Conservation (phyloP, 345 rosid species). For the Carallia brachiata region DNA sequence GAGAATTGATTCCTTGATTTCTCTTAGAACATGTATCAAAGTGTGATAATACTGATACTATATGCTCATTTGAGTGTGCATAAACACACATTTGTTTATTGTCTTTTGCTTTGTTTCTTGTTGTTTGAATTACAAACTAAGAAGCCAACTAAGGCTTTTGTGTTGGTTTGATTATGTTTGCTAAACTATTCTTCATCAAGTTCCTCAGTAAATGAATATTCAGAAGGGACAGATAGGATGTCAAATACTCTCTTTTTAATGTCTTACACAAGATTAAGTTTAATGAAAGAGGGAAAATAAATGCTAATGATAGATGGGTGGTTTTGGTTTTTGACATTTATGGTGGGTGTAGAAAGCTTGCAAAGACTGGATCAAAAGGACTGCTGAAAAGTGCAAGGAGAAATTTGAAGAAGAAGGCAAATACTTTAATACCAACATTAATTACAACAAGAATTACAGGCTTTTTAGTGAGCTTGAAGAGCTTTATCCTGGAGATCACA, state of each 20-base stretch:
- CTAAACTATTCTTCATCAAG: too few species aligned
- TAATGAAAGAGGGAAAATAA: conserved; percentile 18
- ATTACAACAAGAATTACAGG: conserved; percentile 19
- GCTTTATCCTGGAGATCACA: conserved; percentile 32
- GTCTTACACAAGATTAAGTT: not conserved
- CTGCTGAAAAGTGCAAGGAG: conserved; percentile 83
- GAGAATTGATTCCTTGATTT: conserved; percentile 79
- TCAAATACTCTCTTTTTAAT: conserved; percentile 7
- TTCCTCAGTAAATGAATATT: not conserved
- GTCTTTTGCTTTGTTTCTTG: not conserved
- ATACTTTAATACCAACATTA: conserved; percentile 42
- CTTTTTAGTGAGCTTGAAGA: conserved; percentile 65
- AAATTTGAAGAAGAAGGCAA: conserved; percentile 89
- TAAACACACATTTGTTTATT: too few species aligned
- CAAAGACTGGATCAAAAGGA: conserved; percentile 78
- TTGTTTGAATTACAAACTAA: not conserved
- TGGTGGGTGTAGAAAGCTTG: conserved; percentile 78
- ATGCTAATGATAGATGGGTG: conserved; percentile 10
- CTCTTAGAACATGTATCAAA: conserved; percentile 87
- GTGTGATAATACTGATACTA: conserved; percentile 30
- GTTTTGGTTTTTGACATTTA: conserved; percentile 34
- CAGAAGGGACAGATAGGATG: not conserved
- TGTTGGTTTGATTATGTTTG: too few species aligned
- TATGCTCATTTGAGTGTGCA: not conserved
- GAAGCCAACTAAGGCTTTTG: not conserved